phyloP scores from a whole-genome alignment of 164 flowering plant genomes.

The Dillenia suffruticosa region DNA sequence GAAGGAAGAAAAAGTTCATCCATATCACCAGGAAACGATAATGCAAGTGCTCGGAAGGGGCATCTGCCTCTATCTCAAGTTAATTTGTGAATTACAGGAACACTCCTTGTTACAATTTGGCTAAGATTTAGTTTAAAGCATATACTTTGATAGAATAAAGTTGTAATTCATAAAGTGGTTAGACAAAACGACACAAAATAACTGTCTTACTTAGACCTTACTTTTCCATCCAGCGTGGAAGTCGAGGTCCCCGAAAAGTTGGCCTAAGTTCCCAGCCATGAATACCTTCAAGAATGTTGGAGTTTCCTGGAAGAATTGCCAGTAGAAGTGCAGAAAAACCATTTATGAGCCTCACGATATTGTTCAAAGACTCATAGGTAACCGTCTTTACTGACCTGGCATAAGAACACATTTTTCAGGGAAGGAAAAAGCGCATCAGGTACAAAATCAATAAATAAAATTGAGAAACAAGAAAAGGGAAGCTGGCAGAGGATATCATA shows the following conservation, averaged over 20 bases:
- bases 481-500: too few species aligned
- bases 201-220: conserved; percentile 29
- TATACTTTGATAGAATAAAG: too few species aligned
- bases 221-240: conserved; percentile 99
- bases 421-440: background rate
- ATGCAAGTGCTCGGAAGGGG: too few species aligned
- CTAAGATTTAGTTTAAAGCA: too few species aligned
- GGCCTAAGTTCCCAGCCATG: conserved; percentile 99
- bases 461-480: background rate
- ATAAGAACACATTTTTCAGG: background rate
- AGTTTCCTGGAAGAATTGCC: conserved; percentile 82
- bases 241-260: conserved; percentile 80
- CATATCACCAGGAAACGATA: too few species aligned
- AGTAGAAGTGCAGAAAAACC: conserved; percentile 81
- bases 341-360: conserved; percentile 84
- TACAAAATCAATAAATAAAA: background rate
- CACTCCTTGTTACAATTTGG: too few species aligned
- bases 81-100: too few species aligned
- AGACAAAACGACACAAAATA: too few species aligned
- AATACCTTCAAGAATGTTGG: conserved; percentile 76
- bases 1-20: too few species aligned
- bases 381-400: conserved; percentile 94
- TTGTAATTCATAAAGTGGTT: too few species aligned
- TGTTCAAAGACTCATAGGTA: conserved; percentile 85
- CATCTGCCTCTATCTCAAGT: too few species aligned